Evolutionary conservation across 2,329 filamentous ascomycete species (phyloP), one percentile per base, ranked within the genome.

Genomic region (Fusarium pseudograminearum): DNA sequence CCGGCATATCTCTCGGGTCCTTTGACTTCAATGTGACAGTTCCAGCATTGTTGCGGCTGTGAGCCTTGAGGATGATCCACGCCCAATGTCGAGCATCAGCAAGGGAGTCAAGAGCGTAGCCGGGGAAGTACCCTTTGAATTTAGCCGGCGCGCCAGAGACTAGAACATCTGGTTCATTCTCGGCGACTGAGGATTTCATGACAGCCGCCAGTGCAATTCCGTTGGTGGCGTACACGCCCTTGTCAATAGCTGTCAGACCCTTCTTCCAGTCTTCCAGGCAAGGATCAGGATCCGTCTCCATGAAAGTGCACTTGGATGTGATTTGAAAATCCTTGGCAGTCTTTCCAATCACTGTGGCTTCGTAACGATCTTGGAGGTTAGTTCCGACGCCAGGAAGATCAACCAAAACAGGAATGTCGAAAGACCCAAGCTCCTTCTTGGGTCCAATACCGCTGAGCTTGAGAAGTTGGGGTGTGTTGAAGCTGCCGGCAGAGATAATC

Each of bases 1-100:
- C 78, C 0, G 90, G 90, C n/a, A 85, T 84, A 54, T 91, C 90
- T 2, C 84, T 84, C 0, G 90, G 89, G 72, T 91, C 84, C 0
- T 85, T 80, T 0, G 88, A 90, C 20, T 80, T 82, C 3, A 93
- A 82, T 4, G 80, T 85, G 16, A 93, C 89, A 1, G 83, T 88
- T n/a, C 91, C 90, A 11, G 83, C 83, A 52, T 84, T 82, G 42
- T 92, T 92, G 10, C 80, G 78, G 30, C 79, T 80, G 48, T 83
- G 82, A 0, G 84, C 83, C 76, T 90, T 89, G 47, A 89, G 81
- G 4, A 83, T 82, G 11, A 78, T 74, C 76, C 77, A 80, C 4
- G 78, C 77, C 78, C 77, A 80, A 70, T 83, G 80, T 36, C 80
- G 80, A 4, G 79, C 79, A 48, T 79, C 82, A 2, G 77, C 75